Evolutionary conservation across 495 filamentous ascomycete genomes (phyloP).

Genomic region (Halenospora varia): DNA sequence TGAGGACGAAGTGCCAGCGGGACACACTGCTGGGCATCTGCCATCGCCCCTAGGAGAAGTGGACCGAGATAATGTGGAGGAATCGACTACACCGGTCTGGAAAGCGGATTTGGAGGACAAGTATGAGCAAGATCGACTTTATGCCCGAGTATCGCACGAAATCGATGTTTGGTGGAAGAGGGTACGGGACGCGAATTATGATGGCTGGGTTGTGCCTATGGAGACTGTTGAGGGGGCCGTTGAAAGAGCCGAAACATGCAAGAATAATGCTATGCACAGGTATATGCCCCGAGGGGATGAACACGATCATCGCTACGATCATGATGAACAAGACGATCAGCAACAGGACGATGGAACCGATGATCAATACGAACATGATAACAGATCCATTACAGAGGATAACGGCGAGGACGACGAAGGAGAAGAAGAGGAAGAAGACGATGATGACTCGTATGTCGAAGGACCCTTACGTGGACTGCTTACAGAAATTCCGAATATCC

Average conservation of each 20-base stretch:
- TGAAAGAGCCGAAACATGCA: slow-evolving; percentile 43
- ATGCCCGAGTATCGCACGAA: slow-evolving; percentile 52
- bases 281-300: slow-evolving; percentile 33
- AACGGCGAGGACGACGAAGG: slow-evolving; percentile 48
- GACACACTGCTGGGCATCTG: slow-evolving; percentile 19
- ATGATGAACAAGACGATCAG: slow-evolving; percentile 63
- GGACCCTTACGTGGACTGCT: slow-evolving; percentile 82
- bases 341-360: slow-evolving; percentile 12
- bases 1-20: slow-evolving; percentile 12
- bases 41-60: slow-evolving; percentile 8
- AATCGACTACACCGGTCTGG: slow-evolving; percentile 23
- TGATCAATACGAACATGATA: slow-evolving; percentile 58
- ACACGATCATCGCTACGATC: slow-evolving; percentile 25
- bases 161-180: slow-evolving; percentile 54
- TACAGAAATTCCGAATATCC: slow-evolving; percentile 89
- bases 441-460: slow-evolving; percentile 76
- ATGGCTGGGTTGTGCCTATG: slow-evolving; percentile 48
- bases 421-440: slow-evolving; percentile 71
- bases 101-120: slow-evolving; percentile 29
- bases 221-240: slow-evolving; percentile 46
- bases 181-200: slow-evolving; percentile 48
- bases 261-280: slow-evolving; percentile 40
- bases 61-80: slow-evolving; percentile 4
- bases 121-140: slow-evolving; percentile 45
- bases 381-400: slow-evolving; percentile 43